Evolutionary conservation across 345 rosid genomes (phyloP), one percentile per base, ranked within the genome.

Genomic region (Eucalyptus albens): DNA sequence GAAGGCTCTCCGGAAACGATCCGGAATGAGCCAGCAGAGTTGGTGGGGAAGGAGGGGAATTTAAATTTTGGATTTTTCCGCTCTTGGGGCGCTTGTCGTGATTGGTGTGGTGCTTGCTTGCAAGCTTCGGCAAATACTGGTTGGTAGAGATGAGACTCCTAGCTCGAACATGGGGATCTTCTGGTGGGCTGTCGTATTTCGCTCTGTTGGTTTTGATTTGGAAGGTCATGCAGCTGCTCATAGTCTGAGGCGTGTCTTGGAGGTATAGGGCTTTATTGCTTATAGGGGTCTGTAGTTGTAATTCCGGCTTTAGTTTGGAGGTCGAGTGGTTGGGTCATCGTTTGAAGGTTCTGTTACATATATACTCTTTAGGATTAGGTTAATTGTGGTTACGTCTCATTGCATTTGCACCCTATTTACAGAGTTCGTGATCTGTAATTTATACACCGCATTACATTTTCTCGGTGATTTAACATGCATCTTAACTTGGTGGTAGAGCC

Each of bases 111-210:
- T 72, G 42, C 40, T 65, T 72, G 42, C 40, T 56, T 91, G 91
- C 93, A 98, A 99, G 89, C 99, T 96, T 88, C 97, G 95, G 93
- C 99, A 90, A 33, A 33, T 89, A 81, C 33, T 88, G 89, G 88
- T 60, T 90, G 87, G 92, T 62, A 15, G 90, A 91, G 85, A 91
- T 89, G 92, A 87, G 87, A 87, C 67, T 89, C 31, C 92, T 89
- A 85, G 99, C 99, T 72, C 98, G 95, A 26, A 88, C 99, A 96
- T 88, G 97, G 99, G 89, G 97, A 95, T 89, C 98, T 94, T 90
- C 95, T 94, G 94, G 96, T 94, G 40, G 24, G 69, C 69, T 59
- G 85, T 77, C 5, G 47, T 6, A 22, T 40, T 40, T 77, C 29
- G 15, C 9, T 37, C 85, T 40, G 9, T 40, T 77, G 47, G 29